Evolutionary conservation across 306 rosid species (phyloP).

Genomic region (cucumber (Cucumis sativus)): DNA sequence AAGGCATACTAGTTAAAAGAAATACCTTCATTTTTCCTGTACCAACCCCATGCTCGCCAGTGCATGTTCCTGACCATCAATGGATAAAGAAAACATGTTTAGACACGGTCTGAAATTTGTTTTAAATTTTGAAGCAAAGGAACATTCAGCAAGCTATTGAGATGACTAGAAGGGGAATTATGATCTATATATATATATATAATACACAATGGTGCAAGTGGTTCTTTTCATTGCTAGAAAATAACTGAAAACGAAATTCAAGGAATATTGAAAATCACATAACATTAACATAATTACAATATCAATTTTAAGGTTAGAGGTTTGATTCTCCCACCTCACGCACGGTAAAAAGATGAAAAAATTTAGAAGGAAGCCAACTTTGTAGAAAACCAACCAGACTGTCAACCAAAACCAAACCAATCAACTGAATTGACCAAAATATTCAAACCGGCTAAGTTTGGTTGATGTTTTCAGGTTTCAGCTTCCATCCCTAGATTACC

Average conservation of each 20-base stretch:
- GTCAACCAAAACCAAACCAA: background rate
- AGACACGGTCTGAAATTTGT: background rate
- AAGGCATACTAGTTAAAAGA: background rate
- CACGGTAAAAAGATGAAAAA: no score
- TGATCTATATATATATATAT: background rate
- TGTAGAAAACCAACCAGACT: background rate
- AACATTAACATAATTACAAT: no score
- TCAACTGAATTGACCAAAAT: background rate
- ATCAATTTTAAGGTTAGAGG: no score
- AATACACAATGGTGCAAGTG: no score
- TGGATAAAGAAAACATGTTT: slow-evolving; percentile 10
- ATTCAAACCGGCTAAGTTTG: background rate
- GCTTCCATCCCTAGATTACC: background rate
- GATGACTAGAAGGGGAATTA: background rate
- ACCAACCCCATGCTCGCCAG: slow-evolving; percentile 96
- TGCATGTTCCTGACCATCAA: slow-evolving; percentile 67
- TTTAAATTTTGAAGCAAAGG: background rate
- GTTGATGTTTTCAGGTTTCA: background rate
- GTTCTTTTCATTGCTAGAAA: background rate
- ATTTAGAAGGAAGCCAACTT: background rate
- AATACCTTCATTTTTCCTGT: slow-evolving; percentile 94
- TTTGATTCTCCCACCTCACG: no score
- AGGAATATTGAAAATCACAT: background rate
- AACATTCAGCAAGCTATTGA: background rate
- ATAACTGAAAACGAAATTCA: background rate